Conservation (phyloP, 345 rosid genomes). For the Euphorbia pulcherrima region DNA sequence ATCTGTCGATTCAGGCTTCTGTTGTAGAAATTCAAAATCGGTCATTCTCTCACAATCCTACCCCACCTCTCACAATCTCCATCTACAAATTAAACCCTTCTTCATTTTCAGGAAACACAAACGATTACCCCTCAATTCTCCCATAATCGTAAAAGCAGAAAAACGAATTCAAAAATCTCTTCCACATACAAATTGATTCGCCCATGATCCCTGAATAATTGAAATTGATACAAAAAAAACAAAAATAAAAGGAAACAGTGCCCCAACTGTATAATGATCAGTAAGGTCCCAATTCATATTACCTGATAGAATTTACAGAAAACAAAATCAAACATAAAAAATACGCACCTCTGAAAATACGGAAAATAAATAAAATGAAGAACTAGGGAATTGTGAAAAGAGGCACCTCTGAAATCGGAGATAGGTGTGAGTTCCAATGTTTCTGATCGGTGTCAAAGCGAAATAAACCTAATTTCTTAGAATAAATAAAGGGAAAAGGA, state of each 20-base stretch:
- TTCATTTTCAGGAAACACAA: background rate
- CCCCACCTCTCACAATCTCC: conserved; percentile 18
- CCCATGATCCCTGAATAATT: background rate
- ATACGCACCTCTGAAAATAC: too few species aligned
- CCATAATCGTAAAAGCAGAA: background rate
- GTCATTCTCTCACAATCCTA: conserved; percentile 52
- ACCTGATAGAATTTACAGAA: conserved; percentile 11
- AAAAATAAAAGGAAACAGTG: background rate
- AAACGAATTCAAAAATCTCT: background rate
- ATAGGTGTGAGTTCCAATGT: background rate
- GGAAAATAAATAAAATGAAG: background rate
- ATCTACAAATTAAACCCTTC: conserved; percentile 16
- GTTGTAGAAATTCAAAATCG: conserved; percentile 65
- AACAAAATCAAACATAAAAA: background rate
- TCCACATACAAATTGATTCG: background rate
- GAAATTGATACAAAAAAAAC: background rate
- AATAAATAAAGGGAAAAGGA: background rate
- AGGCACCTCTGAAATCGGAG: conserved; percentile 15
- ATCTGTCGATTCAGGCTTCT: conserved; percentile 66
- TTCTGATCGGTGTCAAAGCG: conserved; percentile 1
- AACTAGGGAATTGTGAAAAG: background rate
- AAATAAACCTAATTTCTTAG: conserved; percentile 6
- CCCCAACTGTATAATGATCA: conserved; percentile 18
- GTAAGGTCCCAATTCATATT: conserved; percentile 13
- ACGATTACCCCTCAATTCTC: background rate